These are phyloP conservation scores for Thozetella sp. DNA, from an alignment of 495 filamentous ascomycete genomes.

Conservation along the genomic window DNA sequence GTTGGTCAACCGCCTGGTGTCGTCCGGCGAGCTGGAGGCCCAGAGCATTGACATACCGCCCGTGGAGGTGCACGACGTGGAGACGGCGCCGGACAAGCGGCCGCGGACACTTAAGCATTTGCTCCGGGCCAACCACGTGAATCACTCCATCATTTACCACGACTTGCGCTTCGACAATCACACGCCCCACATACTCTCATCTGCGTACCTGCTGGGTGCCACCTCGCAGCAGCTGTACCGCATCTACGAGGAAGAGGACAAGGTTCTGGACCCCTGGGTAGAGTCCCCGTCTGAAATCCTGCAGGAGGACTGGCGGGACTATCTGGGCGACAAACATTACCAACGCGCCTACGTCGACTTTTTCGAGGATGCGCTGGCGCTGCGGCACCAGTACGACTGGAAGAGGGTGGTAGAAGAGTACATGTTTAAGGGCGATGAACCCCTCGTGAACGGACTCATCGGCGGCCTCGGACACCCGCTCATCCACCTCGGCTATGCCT, in stretches of 20 bases:
- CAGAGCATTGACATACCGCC: conserved; percentile 62
- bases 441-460: conserved; percentile 77
- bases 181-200: conserved; percentile 79
- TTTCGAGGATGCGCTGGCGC: conserved; percentile 84
- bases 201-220: conserved; percentile 83
- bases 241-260: conserved; percentile 77
- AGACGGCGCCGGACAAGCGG: conserved; percentile 75
- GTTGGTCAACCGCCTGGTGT: conserved; percentile 42
- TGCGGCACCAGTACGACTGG: conserved; percentile 80
- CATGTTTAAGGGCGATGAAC: conserved; percentile 72
- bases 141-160: conserved; percentile 82
- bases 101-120: conserved; percentile 87
- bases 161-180: conserved; percentile 85
- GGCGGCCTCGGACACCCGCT: conserved; percentile 80
- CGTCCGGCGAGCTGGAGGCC: conserved; percentile 20
- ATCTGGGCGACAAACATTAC: conserved; percentile 74
- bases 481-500: conserved; percentile 88
- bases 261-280: conserved; percentile 75
- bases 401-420: conserved; percentile 74
- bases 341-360: conserved; percentile 90
- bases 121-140: conserved; percentile 86
- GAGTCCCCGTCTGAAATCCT: conserved; percentile 84
- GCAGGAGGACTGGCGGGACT: conserved; percentile 82
- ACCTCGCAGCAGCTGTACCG: conserved; percentile 67
- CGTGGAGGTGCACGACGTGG: conserved; percentile 75